Evolutionary conservation across 495 filamentous ascomycete species (phyloP).

Genomic region (Xylaria intraflava): DNA sequence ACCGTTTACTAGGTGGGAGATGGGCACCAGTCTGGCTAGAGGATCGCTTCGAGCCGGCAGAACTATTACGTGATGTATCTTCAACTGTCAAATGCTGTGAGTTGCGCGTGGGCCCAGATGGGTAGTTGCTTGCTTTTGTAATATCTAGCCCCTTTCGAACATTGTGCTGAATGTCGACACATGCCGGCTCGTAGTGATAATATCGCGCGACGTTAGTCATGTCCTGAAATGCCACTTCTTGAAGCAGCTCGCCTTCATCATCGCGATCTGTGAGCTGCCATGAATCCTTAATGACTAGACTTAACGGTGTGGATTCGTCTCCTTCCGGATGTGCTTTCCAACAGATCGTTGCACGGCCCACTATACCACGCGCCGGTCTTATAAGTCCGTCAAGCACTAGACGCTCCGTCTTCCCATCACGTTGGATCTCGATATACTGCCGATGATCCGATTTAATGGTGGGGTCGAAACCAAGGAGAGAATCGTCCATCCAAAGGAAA

Average conservation of each 20-base stretch:
- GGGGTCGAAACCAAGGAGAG: conserved; percentile 43
- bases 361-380: conserved; percentile 27
- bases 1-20: conserved; percentile 30
- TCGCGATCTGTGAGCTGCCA: conserved; percentile 41
- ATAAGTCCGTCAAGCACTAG: conserved; percentile 40
- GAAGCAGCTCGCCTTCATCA: conserved; percentile 39
- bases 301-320: conserved; percentile 18
- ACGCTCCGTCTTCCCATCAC: conserved; percentile 31
- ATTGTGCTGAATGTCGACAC: conserved; percentile 32
- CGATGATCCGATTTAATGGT: conserved; percentile 33
- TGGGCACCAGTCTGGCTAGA: conserved; percentile 24
- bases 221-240: conserved; percentile 31
- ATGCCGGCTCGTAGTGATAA: conserved; percentile 40
- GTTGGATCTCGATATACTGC: conserved; percentile 35
- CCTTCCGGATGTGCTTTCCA: conserved; percentile 39
- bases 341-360: conserved; percentile 41
- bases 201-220: conserved; percentile 38
- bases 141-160: conserved; percentile 31
- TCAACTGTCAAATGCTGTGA: too few species aligned
- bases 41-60: conserved; percentile 17
- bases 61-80: conserved; percentile 21
- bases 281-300: conserved; percentile 44
- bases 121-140: conserved; percentile 29
- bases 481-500: conserved; percentile 42
- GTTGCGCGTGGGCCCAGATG: too few species aligned